Base-by-base conservation (phyloP, 495 filamentous ascomycete species). In the Penicillium tannophilum region DNA sequence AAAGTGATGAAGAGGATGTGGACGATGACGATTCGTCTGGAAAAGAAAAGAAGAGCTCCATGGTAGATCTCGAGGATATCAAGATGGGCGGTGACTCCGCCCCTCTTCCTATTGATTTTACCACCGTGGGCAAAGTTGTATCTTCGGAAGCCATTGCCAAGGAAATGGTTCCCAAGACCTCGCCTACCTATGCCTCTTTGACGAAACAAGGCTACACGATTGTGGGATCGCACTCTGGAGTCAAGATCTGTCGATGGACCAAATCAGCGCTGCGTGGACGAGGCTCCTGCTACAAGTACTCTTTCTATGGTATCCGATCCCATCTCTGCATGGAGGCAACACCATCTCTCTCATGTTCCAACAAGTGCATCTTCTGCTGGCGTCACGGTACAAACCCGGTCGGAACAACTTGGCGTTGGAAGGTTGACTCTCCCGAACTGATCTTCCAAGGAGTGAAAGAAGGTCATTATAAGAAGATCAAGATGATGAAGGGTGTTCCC, bases 301-400 rank as follows among this genome's bases (percentile, higher is more conserved):
- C 89, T 7, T 97, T 98, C 76, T 98, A 98, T 72, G 93, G 93
- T 59, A 98, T 98, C 68, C 83, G 86, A 55, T 97, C 93, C 2
- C 93, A 98, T 64, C 86, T 94, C 43, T 98, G 93, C 77, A 98
- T 98, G 93, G 93, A 98, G 75, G 90, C 92, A 4, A 98, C 93
- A 0, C 93, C 93, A 0, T 96, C 92, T 1, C 84, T 98, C 17
- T 95, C 91, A 16, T 98, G 93, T 81, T 92, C 89, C 64, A 98
- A 98, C 73, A 98, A 98, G 71, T 98, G 93, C 74, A 90, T 98
- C 67, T 98, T 98, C 76, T 98, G 93, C 81, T 98, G 93, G 93
- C 88, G 93, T 12, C 93, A 97, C 68, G 93, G 93, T 44, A 98
- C 93, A 0, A 98, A 98, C 72, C 93, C 93, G 0, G 93, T 98